phyloP scores from a whole-genome alignment of 805 yeast species.

The Metschnikowia hibisci region DNA sequence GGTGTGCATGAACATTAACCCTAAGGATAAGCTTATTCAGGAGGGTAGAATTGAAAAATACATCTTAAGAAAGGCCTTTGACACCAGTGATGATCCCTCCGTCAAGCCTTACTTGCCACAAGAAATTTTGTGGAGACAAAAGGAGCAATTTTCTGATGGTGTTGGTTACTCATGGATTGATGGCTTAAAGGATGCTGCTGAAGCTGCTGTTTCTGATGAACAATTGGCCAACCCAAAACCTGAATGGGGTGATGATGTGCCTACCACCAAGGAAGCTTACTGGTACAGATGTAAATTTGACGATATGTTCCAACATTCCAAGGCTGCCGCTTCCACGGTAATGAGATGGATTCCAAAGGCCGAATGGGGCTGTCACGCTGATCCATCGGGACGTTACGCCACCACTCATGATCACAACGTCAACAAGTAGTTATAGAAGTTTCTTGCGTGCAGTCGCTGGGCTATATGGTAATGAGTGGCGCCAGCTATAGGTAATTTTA shows the following conservation, averaged over 20 bases:
- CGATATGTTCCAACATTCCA: constrained; percentile 74
- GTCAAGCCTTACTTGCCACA: constrained; percentile 87
- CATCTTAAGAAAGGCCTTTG: constrained; percentile 96
- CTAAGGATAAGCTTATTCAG: constrained; percentile 83
- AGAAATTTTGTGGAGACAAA: constrained; percentile 98
- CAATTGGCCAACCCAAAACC: constrained; percentile 86
- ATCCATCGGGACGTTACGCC: constrained; percentile 97
- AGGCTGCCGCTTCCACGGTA: constrained; percentile 93
- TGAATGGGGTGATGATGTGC: constrained; percentile 93
- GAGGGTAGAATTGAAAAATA: constrained; percentile 88
- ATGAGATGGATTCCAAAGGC: constrained; percentile 99
- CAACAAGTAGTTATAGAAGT: constrained; percentile 16
- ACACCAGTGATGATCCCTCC: constrained; percentile 77
- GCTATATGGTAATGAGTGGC: too few relatives aligned
- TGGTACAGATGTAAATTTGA: constrained; percentile 98
- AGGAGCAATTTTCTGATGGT: constrained; percentile 99
- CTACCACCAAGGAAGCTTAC: constrained; percentile 98
- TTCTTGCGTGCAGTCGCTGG: not conserved
- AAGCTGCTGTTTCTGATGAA: constrained; percentile 81
- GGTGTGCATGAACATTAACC: constrained; percentile 90
- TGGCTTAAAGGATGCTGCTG: constrained; percentile 93
- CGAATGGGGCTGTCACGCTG: constrained; percentile 99
- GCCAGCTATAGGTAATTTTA: too few relatives aligned
- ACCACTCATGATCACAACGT: constrained; percentile 71
- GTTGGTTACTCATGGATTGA: constrained; percentile 99